Percentiles rank a stretch among this genome's conserved stretches.
These are phyloP conservation scores for Cercospora sojina DNA, from an alignment of 2,329 filamentous ascomycete genomes.

Conservation along the genomic window DNA sequence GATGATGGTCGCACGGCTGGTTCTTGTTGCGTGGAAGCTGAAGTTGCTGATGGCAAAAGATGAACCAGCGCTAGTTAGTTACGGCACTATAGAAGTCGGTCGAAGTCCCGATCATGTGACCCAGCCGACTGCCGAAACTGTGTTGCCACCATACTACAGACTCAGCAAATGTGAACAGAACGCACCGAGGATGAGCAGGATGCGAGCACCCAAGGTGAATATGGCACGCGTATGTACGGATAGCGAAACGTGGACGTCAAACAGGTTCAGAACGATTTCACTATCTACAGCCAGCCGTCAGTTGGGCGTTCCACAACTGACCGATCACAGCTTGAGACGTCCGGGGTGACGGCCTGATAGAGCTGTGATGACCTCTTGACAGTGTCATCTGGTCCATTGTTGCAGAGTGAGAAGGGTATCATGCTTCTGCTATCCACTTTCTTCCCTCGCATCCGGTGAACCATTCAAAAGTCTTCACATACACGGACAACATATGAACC, in stretches of 20 bases:
- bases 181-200: neutral
- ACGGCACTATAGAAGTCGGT: constrained; percentile 10
- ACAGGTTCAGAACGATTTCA: neutral
- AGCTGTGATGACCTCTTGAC: neutral
- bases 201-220: neutral
- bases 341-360: neutral
- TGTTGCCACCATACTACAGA: neutral
- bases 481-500: neutral
- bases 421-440: constrained; percentile 4
- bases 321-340: neutral
- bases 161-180: neutral
- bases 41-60: constrained; percentile 15
- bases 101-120: neutral
- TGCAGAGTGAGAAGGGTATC: constrained; percentile 3
- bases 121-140: neutral
- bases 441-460: neutral
- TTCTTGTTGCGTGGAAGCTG: neutral
- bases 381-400: neutral
- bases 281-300: constrained; percentile 3
- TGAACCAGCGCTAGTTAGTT: neutral
- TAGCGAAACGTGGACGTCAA: neutral
- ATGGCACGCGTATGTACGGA: neutral
- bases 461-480: neutral
- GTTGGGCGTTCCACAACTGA: neutral
- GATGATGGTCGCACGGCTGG: neutral